Conservation (phyloP, 2,329 filamentous ascomycete genomes). For the Mycosphaerelloides madeirae region DNA sequence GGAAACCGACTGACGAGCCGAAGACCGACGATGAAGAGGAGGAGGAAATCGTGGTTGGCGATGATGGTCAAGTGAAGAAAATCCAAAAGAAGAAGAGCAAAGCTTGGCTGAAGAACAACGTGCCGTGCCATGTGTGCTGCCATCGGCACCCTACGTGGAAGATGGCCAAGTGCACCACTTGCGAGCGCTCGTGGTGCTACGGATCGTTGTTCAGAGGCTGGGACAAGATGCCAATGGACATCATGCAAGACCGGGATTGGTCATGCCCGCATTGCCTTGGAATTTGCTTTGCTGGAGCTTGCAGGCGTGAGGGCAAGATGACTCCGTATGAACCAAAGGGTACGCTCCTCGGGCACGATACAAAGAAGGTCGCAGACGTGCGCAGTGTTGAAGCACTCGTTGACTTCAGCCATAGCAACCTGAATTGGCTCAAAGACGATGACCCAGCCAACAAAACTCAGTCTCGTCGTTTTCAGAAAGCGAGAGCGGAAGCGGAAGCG, state of each 20-base stretch:
- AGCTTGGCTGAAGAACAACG: conserved; percentile 47
- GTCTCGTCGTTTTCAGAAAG: conserved; percentile 36
- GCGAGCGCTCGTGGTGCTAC: conserved; percentile 78
- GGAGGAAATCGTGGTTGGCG: conserved; percentile 57
- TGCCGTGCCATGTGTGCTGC: conserved; percentile 75
- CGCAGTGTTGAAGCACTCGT: conserved; percentile 86
- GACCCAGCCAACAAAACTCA: conserved; percentile 35
- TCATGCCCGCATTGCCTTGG: conserved; percentile 80
- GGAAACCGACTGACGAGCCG: conserved; percentile 49
- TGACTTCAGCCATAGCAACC: conserved; percentile 84
- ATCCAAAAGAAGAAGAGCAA: conserved; percentile 57
- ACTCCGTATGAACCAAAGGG: conserved; percentile 80
- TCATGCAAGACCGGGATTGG: conserved; percentile 79
- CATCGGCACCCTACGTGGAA: conserved; percentile 79
- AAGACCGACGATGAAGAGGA: conserved; percentile 44
- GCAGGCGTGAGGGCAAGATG: conserved; percentile 64
- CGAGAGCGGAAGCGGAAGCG: conserved; percentile 50
- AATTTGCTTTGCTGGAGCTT: conserved; percentile 82
- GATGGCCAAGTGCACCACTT: conserved; percentile 73
- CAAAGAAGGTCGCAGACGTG: conserved; percentile 80
- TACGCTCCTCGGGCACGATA: conserved; percentile 86
- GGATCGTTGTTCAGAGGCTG: conserved; percentile 89
- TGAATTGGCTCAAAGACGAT: conserved; percentile 68
- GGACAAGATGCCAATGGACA: conserved; percentile 77
- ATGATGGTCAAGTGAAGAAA: conserved; percentile 60